phyloP scores from a whole-genome alignment of 2,329 filamentous ascomycete species.

The Aspergillus fumigatiaffinis region DNA sequence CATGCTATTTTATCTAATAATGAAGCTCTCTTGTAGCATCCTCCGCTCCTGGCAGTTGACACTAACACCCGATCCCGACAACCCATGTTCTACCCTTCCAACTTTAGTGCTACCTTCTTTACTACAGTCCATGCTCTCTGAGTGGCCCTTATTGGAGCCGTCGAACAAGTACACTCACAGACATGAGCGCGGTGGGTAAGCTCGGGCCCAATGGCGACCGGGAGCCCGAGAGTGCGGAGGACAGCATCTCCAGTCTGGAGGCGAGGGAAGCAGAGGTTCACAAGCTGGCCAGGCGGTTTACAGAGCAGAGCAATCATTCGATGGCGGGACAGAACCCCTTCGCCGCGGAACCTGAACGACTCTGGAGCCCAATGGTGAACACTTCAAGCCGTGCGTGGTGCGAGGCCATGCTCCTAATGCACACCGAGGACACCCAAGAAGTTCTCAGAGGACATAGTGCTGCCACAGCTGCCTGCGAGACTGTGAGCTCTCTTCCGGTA shows the following conservation, averaged over 20 bases:
- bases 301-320: background rate
- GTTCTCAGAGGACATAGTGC: too few relatives aligned
- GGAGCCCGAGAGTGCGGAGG: background rate
- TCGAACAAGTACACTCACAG: background rate
- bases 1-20: background rate
- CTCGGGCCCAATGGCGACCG: background rate
- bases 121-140: too few relatives aligned
- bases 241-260: background rate
- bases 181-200: background rate
- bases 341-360: background rate
- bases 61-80: background rate
- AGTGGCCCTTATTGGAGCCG: background rate
- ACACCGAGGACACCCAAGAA: too few relatives aligned
- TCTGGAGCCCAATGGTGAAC: constrained; percentile 38
- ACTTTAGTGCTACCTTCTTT: too few relatives aligned
- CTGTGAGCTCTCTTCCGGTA: too few relatives aligned
- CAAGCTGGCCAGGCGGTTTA: background rate
- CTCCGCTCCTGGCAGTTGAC: background rate
- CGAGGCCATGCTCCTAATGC: too few relatives aligned
- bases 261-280: background rate
- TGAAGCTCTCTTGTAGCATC: background rate
- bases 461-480: too few relatives aligned
- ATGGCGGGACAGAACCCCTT: background rate
- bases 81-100: background rate
- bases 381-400: constrained; percentile 29